Evolutionary conservation across 176 grass and related monocot species (phyloP), one percentile per base, ranked within the genome.

Genomic region (Lolium multiflorum): DNA sequence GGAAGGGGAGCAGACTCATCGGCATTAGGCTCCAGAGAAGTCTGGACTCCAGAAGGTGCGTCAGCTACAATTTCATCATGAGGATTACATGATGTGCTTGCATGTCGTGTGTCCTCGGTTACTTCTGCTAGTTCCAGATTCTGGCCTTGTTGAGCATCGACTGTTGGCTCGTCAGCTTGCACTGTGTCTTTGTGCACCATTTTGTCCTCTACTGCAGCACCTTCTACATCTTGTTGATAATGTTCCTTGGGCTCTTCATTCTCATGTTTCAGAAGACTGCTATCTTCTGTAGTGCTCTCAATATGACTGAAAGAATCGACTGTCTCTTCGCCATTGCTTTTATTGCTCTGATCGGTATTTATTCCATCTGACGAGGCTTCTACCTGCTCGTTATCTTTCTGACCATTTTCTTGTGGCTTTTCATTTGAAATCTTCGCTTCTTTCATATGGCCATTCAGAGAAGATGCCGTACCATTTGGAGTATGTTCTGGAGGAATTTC

Each of bases 241-340:
- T 87, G 54, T 9, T 76, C 76, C 56, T 74, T 79, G 35, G 31
- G 64, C 47, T 78, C 78, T 70, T 68, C 84, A 74, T 79, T 72
- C 25, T 87, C 75, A 49, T 65, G 26, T 62, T 67, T 67, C 58
- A 83, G 74, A 74, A 83, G 57, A 74, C 66, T 41, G 66, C 24
- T 74, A 74, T 74, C 57, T 79, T 90, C 80, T 83, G 66, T 9
- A 80, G 58, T 79, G 58, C 48, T 87, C 74, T 90, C 80, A 83
- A 48, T 46, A 57, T 87, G 80, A 11, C 16, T 77, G 35, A 66
- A 57, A 84, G 38, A 66, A 80, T 80, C 57, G 55, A 44, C 20
- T 35, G 26, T 26, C 25, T 80, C 74, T 80, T 87, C 66, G 28
- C 83, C 46, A 7, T 75, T 83, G 31, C 68, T 87, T 75, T 16